A percentile compares a stretch with the other conserved stretches of the same genome.
These are phyloP conservation scores for Yarrowia sp. DNA, from an alignment of 805 yeast species.

Conservation along the genomic window DNA sequence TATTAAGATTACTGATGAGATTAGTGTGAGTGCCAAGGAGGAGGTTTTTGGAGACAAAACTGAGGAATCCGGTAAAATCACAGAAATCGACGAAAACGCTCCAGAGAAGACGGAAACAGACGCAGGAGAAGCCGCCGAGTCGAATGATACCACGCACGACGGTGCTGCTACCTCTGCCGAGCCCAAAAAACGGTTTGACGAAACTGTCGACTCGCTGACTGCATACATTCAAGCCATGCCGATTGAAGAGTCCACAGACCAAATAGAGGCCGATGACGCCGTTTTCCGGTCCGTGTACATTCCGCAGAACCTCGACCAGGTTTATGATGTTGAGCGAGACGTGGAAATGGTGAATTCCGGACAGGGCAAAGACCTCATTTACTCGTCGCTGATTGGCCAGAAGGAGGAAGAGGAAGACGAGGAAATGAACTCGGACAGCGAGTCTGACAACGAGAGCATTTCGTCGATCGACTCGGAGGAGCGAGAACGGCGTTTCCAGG, in stretches of 20 bases:
- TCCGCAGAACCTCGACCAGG: conserved; percentile 59
- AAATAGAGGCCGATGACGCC: conserved; percentile 70
- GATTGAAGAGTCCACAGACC: conserved; percentile 35
- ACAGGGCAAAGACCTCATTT: conserved; percentile 70
- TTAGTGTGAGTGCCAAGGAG: not conserved
- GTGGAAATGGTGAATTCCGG: conserved; percentile 68
- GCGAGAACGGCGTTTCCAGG: conserved; percentile 44
- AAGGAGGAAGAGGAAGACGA: conserved; percentile 30
- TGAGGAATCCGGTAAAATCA: not conserved
- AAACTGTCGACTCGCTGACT: conserved; percentile 35
- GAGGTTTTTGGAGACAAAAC: not conserved
- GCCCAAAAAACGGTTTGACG: conserved; percentile 29
- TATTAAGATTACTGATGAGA: conserved; percentile 7
- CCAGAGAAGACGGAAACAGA: conserved; percentile 28
- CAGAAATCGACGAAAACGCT: conserved; percentile 35
- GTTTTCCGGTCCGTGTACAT: conserved; percentile 80
- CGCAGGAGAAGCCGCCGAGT: not conserved
- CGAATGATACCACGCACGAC: not conserved
- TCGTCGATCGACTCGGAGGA: conserved; percentile 30
- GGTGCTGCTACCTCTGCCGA: not conserved
- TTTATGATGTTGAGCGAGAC: conserved; percentile 66
- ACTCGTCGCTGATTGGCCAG: conserved; percentile 36
- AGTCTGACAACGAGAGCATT: conserved; percentile 33
- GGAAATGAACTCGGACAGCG: conserved; percentile 30
- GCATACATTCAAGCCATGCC: conserved; percentile 32